phyloP scores from a whole-genome alignment of 495 filamentous ascomycete genomes.

The Penicillium subrubescens region DNA sequence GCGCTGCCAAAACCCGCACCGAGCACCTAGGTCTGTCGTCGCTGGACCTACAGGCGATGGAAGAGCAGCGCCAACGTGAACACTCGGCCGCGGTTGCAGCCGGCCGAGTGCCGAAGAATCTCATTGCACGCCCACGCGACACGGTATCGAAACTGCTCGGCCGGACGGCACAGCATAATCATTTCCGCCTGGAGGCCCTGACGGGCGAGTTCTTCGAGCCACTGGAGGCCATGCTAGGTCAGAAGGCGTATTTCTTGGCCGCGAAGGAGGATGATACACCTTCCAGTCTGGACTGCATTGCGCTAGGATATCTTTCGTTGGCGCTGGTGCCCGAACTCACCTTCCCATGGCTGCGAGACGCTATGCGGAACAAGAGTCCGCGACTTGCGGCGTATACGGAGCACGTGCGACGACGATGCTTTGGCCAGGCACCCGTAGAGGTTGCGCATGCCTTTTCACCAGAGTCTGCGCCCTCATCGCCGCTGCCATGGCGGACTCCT shows the following conservation, averaged over 20 bases:
- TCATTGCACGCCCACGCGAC: conserved; percentile 43
- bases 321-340: conserved; percentile 71
- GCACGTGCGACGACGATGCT: conserved; percentile 43
- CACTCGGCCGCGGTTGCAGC: conserved; percentile 45
- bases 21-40: conserved; percentile 71
- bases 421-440: conserved; percentile 35
- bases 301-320: conserved; percentile 74
- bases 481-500: conserved; percentile 42
- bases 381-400: conserved; percentile 57
- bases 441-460: conserved; percentile 32
- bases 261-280: conserved; percentile 35
- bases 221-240: conserved; percentile 61
- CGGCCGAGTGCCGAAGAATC: conserved; percentile 45
- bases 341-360: conserved; percentile 67
- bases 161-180: conserved; percentile 40
- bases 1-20: conserved; percentile 68
- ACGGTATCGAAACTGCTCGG: conserved; percentile 45
- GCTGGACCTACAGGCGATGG: conserved; percentile 60
- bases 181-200: conserved; percentile 72
- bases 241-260: conserved; percentile 58
- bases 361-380: conserved; percentile 59
- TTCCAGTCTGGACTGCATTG: conserved; percentile 75
- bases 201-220: conserved; percentile 69
- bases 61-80: conserved; percentile 46
- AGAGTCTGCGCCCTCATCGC: conserved; percentile 15